Percentiles rank a stretch among this genome's conserved stretches.
Evolutionary conservation across 495 filamentous ascomycete genomes (phyloP).

Genomic region (Penicillium coffeae): DNA sequence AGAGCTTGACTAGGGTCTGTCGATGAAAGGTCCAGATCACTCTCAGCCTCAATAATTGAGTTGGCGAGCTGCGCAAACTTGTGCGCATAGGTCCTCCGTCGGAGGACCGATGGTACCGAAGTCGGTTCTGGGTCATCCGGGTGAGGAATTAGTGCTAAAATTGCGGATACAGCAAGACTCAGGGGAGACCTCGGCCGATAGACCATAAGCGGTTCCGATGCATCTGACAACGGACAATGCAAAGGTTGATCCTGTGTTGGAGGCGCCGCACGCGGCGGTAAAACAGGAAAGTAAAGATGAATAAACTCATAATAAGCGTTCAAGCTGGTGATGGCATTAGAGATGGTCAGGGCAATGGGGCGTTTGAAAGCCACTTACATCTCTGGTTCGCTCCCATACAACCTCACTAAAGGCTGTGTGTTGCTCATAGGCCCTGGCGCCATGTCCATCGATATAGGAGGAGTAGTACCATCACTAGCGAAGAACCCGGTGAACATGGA

Average conservation of each 20-base stretch:
- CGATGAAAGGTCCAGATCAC: conserved; percentile 52
- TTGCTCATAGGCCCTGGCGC: conserved; percentile 28
- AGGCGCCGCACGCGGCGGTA: conserved; percentile 48
- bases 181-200: conserved; percentile 51
- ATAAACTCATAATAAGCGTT: conserved; percentile 60
- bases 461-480: conserved; percentile 18
- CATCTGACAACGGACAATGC: conserved; percentile 37
- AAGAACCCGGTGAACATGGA: conserved; percentile 38
- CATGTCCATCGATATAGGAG: conserved; percentile 31
- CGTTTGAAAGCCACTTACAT: conserved; percentile 42
- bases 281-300: conserved; percentile 55
- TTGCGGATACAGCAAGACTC: conserved; percentile 52
- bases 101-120: conserved; percentile 39
- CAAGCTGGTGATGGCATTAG: no score
- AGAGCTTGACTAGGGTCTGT: conserved; percentile 51
- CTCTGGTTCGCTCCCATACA: conserved; percentile 39
- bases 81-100: conserved; percentile 52
- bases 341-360: no score
- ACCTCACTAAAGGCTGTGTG: conserved; percentile 32
- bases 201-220: conserved; percentile 37
- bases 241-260: conserved; percentile 43
- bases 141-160: conserved; percentile 53
- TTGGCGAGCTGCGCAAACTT: conserved; percentile 51
- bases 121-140: conserved; percentile 47
- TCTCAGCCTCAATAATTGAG: conserved; percentile 52